A percentile compares a stretch with the other conserved stretches of the same genome.
These are phyloP conservation scores for Auriscalpium vulgare DNA, from an alignment of 768 basidiomycete genomes.

Conservation along the genomic window DNA sequence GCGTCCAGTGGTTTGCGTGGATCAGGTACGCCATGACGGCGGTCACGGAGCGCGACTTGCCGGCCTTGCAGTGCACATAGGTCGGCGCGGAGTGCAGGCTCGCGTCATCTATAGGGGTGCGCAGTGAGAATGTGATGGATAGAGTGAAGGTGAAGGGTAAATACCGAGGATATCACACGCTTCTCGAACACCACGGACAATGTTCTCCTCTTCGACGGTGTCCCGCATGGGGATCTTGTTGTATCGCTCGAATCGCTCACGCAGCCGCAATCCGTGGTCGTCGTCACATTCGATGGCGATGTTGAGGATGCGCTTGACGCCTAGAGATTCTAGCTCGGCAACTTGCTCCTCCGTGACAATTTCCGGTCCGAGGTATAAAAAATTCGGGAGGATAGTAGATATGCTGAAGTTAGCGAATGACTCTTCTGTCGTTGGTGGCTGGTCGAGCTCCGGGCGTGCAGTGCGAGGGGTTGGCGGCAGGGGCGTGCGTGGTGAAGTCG, in stretches of 20 bases:
- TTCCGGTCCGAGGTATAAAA: constrained; percentile 90
- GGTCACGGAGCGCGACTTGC: constrained; percentile 92
- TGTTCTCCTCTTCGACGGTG: constrained; percentile 90
- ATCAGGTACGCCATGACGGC: constrained; percentile 97
- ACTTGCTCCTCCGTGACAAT: constrained; percentile 69
- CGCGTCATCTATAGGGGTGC: constrained; percentile 64
- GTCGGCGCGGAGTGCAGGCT: constrained; percentile 81
- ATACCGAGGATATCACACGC: constrained; percentile 83
- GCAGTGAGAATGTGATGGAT: neutral
- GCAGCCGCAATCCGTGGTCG: constrained; percentile 62
- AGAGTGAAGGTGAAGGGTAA: constrained; percentile 21
- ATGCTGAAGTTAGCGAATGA: constrained; percentile 65
- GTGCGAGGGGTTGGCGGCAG: constrained; percentile 53
- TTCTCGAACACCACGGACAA: constrained; percentile 71
- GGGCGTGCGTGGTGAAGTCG: constrained; percentile 31
- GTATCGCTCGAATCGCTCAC: constrained; percentile 75
- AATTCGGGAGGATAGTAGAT: constrained; percentile 85
- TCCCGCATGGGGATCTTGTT: constrained; percentile 88
- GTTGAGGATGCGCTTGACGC: constrained; percentile 84
- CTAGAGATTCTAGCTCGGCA: constrained; percentile 59
- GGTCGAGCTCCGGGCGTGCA: constrained; percentile 52
- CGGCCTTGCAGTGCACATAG: constrained; percentile 95
- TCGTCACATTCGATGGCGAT: constrained; percentile 88
- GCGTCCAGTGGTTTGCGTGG: constrained; percentile 94
- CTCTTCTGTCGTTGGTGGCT: constrained; percentile 54